A percentile compares a stretch with the other conserved stretches of the same genome.
These are phyloP conservation scores for Phaeosphaeria sp. DNA, from an alignment of 2,329 filamentous ascomycete genomes.

Conservation along the genomic window DNA sequence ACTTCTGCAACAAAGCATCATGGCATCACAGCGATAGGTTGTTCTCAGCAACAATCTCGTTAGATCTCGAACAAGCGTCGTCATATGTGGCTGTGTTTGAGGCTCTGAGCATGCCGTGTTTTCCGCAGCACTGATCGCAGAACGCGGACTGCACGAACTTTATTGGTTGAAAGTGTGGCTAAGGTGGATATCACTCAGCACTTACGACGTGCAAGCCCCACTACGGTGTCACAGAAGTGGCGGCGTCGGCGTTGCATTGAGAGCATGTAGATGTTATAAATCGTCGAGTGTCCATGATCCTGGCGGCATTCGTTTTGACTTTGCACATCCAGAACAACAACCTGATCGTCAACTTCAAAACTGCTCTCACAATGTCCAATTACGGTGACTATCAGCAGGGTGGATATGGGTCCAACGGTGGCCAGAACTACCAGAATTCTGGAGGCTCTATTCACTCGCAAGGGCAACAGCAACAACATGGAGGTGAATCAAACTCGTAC, in stretches of 20 bases:
- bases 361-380: conserved; percentile 13
- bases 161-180: conserved; percentile 1
- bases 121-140: conserved; percentile 1
- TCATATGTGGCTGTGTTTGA: not conserved
- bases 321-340: not conserved
- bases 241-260: not conserved
- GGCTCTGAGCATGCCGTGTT: not conserved
- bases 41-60: not conserved
- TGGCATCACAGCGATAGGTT: not conserved
- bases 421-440: conserved; percentile 12
- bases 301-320: not conserved
- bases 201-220: not conserved
- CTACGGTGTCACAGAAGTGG: not conserved
- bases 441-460: conserved; percentile 13
- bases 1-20: not conserved
- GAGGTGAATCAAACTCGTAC: conserved; percentile 19
- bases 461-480: conserved; percentile 10
- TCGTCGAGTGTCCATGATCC: not conserved
- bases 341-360: not conserved
- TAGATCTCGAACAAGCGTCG: not conserved
- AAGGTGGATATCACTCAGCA: not conserved
- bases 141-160: not conserved
- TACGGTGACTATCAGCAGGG: conserved; percentile 13
- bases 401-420: conserved; percentile 8
- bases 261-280: not conserved